Conservation (phyloP, 2,329 filamentous ascomycete species). For the Coleophoma eucalyptorum region DNA sequence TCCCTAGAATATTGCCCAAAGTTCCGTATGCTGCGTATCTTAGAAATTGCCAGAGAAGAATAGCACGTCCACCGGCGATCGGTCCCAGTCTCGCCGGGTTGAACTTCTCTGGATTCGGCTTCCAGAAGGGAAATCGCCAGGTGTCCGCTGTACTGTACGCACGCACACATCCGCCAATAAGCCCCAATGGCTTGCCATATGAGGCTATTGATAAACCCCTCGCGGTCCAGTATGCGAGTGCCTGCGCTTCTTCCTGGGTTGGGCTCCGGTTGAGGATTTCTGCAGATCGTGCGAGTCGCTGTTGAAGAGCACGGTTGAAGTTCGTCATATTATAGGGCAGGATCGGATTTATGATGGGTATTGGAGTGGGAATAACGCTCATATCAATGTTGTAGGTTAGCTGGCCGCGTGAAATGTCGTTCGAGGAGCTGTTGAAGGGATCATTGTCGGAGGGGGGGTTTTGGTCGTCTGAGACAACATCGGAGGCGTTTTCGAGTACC, state of each 20-base stretch:
- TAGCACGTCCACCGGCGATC: constrained; percentile 12
- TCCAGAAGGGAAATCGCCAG: constrained; percentile 25
- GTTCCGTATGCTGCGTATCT: constrained; percentile 17
- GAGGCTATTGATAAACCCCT: constrained; percentile 22
- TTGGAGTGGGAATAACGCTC: constrained; percentile 16
- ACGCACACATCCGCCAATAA: constrained; percentile 19
- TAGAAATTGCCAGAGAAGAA: constrained; percentile 17
- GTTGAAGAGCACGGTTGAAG: constrained; percentile 1
- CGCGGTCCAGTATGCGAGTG: constrained; percentile 20
- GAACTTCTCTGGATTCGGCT: constrained; percentile 22
- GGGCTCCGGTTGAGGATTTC: constrained; percentile 14
- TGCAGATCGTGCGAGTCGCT: constrained; percentile 2
- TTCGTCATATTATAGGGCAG: constrained; percentile 15
- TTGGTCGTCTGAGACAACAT: constrained; percentile 11
- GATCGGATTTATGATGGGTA: constrained; percentile 19
- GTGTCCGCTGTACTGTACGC: constrained; percentile 13
- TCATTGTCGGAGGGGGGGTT: constrained; percentile 22
- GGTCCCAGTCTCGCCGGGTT: constrained; percentile 4
- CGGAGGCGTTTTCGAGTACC: constrained; percentile 21
- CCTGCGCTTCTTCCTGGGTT: constrained; percentile 22
- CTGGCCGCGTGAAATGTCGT: not conserved
- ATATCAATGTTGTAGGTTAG: constrained; percentile 12
- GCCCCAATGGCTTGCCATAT: constrained; percentile 16
- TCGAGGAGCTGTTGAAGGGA: constrained; percentile 13
- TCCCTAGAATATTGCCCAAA: constrained; percentile 13